A percentile compares a stretch with the other conserved stretches of the same genome.
Conservation (phyloP, 2,329 filamentous ascomycete genomes). For the Ceratocystis variospora region DNA sequence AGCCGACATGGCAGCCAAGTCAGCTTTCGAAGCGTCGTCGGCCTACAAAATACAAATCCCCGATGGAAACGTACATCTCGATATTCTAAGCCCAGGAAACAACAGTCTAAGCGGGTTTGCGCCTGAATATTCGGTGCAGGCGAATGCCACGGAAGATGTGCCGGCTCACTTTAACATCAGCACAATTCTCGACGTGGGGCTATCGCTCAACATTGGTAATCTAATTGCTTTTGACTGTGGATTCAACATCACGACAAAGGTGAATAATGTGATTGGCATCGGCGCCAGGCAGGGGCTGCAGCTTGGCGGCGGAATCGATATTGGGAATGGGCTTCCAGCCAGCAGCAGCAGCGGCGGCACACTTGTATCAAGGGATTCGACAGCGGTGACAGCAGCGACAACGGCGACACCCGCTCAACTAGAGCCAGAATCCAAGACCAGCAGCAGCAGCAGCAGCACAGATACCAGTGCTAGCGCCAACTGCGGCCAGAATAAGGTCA, state of each 20-base stretch:
- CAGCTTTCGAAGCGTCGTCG: slow-evolving; percentile 3
- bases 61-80: slow-evolving; percentile 10
- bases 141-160: slow-evolving; percentile 12
- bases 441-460: too few species aligned
- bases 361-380: background rate
- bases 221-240: background rate
- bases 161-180: slow-evolving; percentile 14
- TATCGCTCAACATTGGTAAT: slow-evolving; percentile 5
- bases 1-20: slow-evolving; percentile 8
- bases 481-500: slow-evolving; percentile 11
- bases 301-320: background rate
- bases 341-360: background rate
- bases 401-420: background rate
- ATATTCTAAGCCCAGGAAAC: slow-evolving; percentile 4
- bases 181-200: slow-evolving; percentile 5
- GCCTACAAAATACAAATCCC: slow-evolving; percentile 6
- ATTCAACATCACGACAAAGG: slow-evolving; percentile 2
- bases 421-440: background rate
- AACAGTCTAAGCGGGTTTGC: slow-evolving; percentile 5
- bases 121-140: background rate
- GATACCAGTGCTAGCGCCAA: background rate
- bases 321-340: background rate
- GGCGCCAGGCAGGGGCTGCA: background rate
- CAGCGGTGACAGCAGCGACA: background rate
- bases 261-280: slow-evolving; percentile 13